Evolutionary conservation across 2,329 filamentous ascomycete species (phyloP), one percentile per base, ranked within the genome.

Genomic region (Mycocentrospora acerina): DNA sequence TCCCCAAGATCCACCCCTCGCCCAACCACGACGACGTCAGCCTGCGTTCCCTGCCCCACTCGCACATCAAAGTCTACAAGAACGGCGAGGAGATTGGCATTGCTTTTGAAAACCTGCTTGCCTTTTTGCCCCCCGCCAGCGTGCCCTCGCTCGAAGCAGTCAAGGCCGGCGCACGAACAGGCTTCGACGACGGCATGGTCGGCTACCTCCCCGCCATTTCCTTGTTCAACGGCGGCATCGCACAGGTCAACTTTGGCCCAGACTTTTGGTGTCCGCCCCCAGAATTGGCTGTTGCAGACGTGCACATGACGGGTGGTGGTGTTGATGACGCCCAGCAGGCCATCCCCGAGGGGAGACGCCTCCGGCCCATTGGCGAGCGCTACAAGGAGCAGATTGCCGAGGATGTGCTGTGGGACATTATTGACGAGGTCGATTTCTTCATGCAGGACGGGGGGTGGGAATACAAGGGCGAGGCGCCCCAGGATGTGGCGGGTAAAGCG

Each of bases 151-250:
- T 78, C 5, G 82, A 86, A 48, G 78, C 85, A 28, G 72, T 80
- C 10, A 82, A 86, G 44, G 76, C 85, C 27, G 88, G 87, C 10
- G 89, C 88, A 13, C 77, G 93, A 33, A 86, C 93, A 46, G 89
- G 89, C 18, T 82, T 95, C 46, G 93, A 98, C 60, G 93, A 98
- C 60, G 93, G 91, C 24, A 87, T 93, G 77, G 79, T 96, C 2
- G 94, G 93, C 9, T 98, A 98, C 70, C 95, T 95, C 60, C 93
- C 93, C 2, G 88, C 90, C 15, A 82, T 98, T 14, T 93, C 90
- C 55, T 86, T 93, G 15, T 97, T 96, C 70, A 83, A 87, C 29
- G 91, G 90, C 35, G 93, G 91, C 16, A 86, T 90, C 2, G 90
- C 87, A 12, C 88, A 97, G 66, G 85, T 91, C 56, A 96, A 96